These are phyloP conservation scores for Microdochium bolleyi DNA, from an alignment of 2,329 filamentous ascomycete genomes.

Conservation along the genomic window DNA sequence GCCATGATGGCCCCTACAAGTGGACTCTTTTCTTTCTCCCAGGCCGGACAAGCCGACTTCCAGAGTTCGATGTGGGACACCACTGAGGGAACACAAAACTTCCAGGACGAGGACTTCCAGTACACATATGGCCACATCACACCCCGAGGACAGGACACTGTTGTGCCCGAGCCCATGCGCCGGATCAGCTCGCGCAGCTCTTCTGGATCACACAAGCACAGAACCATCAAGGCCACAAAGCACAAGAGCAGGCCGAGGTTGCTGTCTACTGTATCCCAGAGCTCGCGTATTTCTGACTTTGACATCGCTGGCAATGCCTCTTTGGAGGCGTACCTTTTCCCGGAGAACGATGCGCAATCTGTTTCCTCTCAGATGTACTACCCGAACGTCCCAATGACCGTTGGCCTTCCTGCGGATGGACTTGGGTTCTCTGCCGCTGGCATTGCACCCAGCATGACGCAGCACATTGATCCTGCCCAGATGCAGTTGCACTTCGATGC, in stretches of 20 bases:
- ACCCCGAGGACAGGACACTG: constrained; percentile 36
- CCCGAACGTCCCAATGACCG: constrained; percentile 35
- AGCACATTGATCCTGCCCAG: constrained; percentile 48
- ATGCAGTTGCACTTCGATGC: constrained; percentile 46
- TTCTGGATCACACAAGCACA: constrained; percentile 34
- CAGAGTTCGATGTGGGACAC: constrained; percentile 46
- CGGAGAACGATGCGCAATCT: constrained; percentile 39
- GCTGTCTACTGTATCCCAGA: constrained; percentile 39
- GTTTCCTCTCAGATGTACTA: constrained; percentile 44
- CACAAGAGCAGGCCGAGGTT: constrained; percentile 34
- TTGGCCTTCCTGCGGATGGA: constrained; percentile 33
- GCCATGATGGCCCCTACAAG: constrained; percentile 39
- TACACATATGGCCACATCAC: constrained; percentile 48
- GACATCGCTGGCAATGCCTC: constrained; percentile 45
- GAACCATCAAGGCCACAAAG: constrained; percentile 30
- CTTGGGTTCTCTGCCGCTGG: constrained; percentile 33
- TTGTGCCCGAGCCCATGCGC: constrained; percentile 34
- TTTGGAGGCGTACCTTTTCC: constrained; percentile 42
- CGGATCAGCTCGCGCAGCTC: constrained; percentile 35
- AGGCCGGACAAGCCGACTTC: constrained; percentile 52
- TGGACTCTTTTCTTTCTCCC: constrained; percentile 50
- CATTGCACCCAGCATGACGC: constrained; percentile 30
- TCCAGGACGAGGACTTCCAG: constrained; percentile 47
- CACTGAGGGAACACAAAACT: constrained; percentile 54
- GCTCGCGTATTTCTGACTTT: constrained; percentile 40